These are phyloP conservation scores for Stylosanthes scabra DNA, from an alignment of 331 rosid genomes.

Conservation along the genomic window DNA sequence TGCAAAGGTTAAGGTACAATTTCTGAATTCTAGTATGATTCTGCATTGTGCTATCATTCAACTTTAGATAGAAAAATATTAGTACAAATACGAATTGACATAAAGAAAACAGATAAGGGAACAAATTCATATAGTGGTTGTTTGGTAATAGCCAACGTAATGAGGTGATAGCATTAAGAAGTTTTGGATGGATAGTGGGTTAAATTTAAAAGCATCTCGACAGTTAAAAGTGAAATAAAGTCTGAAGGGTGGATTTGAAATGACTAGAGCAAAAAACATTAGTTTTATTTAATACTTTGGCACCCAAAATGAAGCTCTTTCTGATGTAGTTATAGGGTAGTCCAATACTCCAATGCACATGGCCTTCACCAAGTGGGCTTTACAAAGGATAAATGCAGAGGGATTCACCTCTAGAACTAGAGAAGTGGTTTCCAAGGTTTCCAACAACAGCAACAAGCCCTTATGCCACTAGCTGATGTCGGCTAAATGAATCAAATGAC, in stretches of 20 bases:
- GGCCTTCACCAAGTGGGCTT: no score
- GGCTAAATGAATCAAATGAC: no score
- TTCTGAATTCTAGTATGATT: no score
- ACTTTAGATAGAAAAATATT: neutral
- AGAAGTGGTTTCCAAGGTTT: no score
- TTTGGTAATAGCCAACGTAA: neutral
- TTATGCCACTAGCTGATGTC: no score
- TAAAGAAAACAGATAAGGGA: neutral
- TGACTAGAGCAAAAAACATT: neutral
- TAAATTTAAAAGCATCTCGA: neutral
- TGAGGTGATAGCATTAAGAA: neutral
- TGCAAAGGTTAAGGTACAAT: no score
- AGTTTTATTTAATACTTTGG: neutral
- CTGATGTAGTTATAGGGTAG: no score
- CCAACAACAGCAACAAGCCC: no score
- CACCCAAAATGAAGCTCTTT: no score
- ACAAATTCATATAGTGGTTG: neutral
- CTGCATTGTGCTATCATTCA: neutral
- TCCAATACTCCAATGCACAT: no score
- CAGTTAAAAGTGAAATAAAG: constrained; percentile 5
- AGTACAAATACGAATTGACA: constrained; percentile 1
- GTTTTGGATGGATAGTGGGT: neutral
- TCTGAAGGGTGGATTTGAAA: neutral
- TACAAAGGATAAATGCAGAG: no score
- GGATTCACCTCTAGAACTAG: no score